phyloP scores from a whole-genome alignment of 139 green algal species.

The Volvox reticuliferus region DNA sequence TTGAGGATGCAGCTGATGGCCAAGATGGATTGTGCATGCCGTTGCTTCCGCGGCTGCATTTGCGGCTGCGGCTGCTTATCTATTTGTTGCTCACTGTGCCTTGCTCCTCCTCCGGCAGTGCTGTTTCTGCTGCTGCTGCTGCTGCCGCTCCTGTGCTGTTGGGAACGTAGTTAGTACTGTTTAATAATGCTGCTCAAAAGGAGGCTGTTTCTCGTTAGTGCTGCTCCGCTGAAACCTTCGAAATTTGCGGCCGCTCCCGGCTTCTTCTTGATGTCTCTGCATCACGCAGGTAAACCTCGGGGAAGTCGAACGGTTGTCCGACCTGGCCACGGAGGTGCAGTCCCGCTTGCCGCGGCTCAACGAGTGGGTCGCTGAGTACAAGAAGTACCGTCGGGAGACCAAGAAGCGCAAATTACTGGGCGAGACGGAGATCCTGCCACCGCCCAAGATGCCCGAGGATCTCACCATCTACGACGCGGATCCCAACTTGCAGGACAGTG shows the following conservation, averaged over 20 bases:
- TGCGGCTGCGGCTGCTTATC: too few relatives aligned
- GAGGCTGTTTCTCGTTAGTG: too few relatives aligned
- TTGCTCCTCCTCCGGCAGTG: too few relatives aligned
- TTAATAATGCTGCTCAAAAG: too few relatives aligned
- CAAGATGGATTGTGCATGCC: too few relatives aligned
- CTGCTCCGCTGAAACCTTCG: background rate
- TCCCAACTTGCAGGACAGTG: background rate
- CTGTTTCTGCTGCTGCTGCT: too few relatives aligned
- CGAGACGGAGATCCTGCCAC: background rate
- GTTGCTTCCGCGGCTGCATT: too few relatives aligned
- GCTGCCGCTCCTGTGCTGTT: too few relatives aligned
- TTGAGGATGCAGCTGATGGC: too few relatives aligned
- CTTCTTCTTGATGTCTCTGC: background rate
- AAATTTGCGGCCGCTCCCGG: background rate
- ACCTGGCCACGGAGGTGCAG: conserved; percentile 13
- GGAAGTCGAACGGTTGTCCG: conserved; percentile 2
- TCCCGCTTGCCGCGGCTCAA: conserved; percentile 9
- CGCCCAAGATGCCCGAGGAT: conserved; percentile 42
- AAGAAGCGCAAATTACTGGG: background rate
- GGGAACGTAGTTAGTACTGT: too few relatives aligned
- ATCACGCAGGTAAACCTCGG: background rate
- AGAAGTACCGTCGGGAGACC: background rate
- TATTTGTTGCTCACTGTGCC: too few relatives aligned
- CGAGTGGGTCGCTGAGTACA: conserved; percentile 16
- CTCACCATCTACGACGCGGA: conserved; percentile 40